A percentile compares a stretch with the other conserved stretches of the same genome.
Conservation (phyloP, 805 yeast genomes). For the Tetrapisispora taiwanensis region DNA sequence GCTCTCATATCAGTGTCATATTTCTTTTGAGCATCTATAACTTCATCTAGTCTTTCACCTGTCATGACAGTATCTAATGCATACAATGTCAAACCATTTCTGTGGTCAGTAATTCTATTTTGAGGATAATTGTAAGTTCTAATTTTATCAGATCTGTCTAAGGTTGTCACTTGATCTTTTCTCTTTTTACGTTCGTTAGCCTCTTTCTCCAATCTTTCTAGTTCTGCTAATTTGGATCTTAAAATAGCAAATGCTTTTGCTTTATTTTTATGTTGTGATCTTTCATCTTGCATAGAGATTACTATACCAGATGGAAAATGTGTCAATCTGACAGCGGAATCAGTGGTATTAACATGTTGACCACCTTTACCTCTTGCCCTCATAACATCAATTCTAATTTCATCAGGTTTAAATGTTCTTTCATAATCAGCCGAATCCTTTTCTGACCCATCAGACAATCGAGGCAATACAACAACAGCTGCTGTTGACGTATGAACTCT, state of each 20-base stretch:
- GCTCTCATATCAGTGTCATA: conserved; percentile 39
- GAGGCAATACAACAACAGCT: conserved; percentile 88
- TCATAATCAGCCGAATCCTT: conserved; percentile 43
- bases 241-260: conserved; percentile 83
- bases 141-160: conserved; percentile 87
- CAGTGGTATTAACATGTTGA: conserved; percentile 95
- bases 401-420: conserved; percentile 72
- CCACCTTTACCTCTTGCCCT: conserved; percentile 97
- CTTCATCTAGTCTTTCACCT: conserved; percentile 48
- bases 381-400: conserved; percentile 92
- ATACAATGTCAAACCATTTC: conserved; percentile 73
- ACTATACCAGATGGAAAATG: conserved; percentile 87
- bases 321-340: conserved; percentile 87
- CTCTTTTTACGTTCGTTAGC: conserved; percentile 58
- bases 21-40: conserved; percentile 43
- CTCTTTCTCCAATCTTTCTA: conserved; percentile 54
- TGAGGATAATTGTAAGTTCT: conserved; percentile 91
- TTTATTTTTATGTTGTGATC: conserved; percentile 90
- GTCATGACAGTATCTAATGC: conserved; percentile 59
- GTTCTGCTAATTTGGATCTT: conserved; percentile 75
- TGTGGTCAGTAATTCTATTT: conserved; percentile 86
- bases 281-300: conserved; percentile 85
- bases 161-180: conserved; percentile 74
- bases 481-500: conserved; percentile 93
- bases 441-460: conserved; percentile 50